These are phyloP conservation scores for Auricularia sp. DNA, from an alignment of 768 basidiomycete genomes.

Conservation along the genomic window DNA sequence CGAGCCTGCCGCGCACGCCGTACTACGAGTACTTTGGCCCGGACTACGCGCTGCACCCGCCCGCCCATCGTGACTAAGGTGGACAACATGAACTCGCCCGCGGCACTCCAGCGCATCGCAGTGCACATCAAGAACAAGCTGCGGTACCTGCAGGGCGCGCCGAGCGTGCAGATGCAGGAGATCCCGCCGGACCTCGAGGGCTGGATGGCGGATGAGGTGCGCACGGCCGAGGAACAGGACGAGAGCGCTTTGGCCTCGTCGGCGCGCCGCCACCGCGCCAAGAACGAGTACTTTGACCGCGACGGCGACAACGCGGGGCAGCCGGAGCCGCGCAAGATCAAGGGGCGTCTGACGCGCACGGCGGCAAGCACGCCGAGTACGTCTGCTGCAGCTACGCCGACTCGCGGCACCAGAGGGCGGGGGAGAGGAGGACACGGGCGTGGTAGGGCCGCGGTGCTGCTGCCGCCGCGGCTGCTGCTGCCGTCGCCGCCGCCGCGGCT, in stretches of 20 bases:
- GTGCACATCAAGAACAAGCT: conserved; percentile 78
- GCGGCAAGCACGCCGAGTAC: background rate
- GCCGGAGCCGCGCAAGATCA: conserved; percentile 16
- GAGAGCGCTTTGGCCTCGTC: conserved; percentile 46
- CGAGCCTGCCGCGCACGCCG: conserved; percentile 78
- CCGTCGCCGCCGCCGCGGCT: conserved; percentile 10
- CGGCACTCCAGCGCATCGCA: conserved; percentile 77
- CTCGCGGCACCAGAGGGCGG: conserved; percentile 3
- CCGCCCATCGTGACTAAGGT: conserved; percentile 83
- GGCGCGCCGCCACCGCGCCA: conserved; percentile 37
- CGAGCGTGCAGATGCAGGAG: conserved; percentile 94
- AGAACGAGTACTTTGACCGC: conserved; percentile 68
- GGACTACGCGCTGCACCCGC: conserved; percentile 88
- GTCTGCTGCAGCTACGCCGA: background rate
- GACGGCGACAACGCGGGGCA: conserved; percentile 58
- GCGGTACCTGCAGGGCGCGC: conserved; percentile 87
- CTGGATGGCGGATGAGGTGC: conserved; percentile 63
- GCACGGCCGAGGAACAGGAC: conserved; percentile 55
- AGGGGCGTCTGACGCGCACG: conserved; percentile 6
- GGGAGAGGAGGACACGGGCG: conserved; percentile 20
- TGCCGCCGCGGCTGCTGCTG: conserved; percentile 10
- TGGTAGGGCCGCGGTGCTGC: conserved; percentile 18
- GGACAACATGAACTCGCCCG: conserved; percentile 83
- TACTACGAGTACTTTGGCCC: conserved; percentile 93
- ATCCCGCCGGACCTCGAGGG: conserved; percentile 86